Evolutionary conservation across 306 rosid species (phyloP), one percentile per base, ranked within the genome.

Genomic region (Inga oerstediana): DNA sequence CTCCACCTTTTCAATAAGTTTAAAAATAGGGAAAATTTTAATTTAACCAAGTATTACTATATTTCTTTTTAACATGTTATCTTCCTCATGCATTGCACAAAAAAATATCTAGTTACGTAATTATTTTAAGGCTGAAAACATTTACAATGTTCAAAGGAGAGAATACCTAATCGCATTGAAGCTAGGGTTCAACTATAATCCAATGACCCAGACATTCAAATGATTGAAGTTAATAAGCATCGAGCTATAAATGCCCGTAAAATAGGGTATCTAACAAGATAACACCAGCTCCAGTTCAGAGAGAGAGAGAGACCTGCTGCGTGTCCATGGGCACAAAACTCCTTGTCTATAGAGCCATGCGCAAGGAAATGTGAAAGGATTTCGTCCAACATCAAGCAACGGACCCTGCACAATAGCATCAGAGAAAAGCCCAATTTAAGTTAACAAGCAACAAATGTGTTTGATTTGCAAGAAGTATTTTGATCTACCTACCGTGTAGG

Each of bases 341-440:
- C 97, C 98, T 85, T 95, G 97, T 88, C 98, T 93, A 77, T 90
- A 88, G 74, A 92, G 89, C 98, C 98, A 95, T 24, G 80, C 88
- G 86, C 98, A 95, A 45, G 90, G 94, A 89, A 95, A 95, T 77
- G 80, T 45, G 80, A 90, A 86, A 78, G 95, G 98, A 83, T 91
- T 89, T 85, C 98, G 90, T 85, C 98, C 98, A 79, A 95, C 68
- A 86, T 95, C 98, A 76, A 95, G 98, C 77, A 95, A 88, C 66
- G 93, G 98, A 64, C 98, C 98, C 98, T 95, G 91, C 89, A 90
- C 77, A 77, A 87, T 81, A 76, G 51, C 75, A 49, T 35, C 49
- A 41, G 58, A 85, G 74, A 52, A 66, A 73, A 82, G 81, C 54
- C 59, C 54, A 83, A 46, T 61, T 54, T 37, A 41, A 65, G n/a